These are phyloP conservation scores for Biscutella auriculata DNA, from an alignment of 441 rosid genomes.

Conservation along the genomic window DNA sequence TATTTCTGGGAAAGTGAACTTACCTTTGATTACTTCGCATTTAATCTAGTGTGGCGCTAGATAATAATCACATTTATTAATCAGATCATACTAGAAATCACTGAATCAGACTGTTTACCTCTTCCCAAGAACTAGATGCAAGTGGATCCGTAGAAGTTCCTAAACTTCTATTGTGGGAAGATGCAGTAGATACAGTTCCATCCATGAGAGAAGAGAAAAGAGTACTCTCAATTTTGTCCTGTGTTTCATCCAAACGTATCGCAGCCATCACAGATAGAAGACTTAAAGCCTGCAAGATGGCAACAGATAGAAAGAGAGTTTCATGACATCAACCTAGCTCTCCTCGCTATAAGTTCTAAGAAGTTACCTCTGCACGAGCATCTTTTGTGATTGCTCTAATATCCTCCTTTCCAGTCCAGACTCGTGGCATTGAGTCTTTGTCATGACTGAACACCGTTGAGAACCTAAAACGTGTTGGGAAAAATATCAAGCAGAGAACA, in stretches of 20 bases:
- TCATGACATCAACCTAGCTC: constrained; percentile 7
- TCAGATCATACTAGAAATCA: not conserved
- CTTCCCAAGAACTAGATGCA: constrained; percentile 67
- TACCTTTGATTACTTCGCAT: not conserved
- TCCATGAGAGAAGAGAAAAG: constrained; percentile 52
- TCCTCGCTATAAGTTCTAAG: not conserved
- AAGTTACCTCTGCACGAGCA: constrained; percentile 55
- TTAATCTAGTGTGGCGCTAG: not conserved
- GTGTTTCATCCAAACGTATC: constrained; percentile 57
- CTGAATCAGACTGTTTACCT: constrained; percentile 30
- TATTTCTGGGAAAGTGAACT: not conserved
- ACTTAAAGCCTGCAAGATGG: constrained; percentile 44
- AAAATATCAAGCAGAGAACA: constrained; percentile 3
- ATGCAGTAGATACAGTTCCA: constrained; percentile 30
- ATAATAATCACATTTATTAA: not conserved
- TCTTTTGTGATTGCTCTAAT: constrained; percentile 56
- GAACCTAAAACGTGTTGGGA: constrained; percentile 41
- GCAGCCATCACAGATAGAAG: constrained; percentile 65
- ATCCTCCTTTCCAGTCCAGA: constrained; percentile 87
- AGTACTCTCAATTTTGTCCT: constrained; percentile 46
- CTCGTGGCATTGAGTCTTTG: constrained; percentile 56
- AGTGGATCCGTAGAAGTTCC: constrained; percentile 46
- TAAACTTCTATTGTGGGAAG: constrained; percentile 35
- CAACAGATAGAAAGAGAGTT: constrained; percentile 3
- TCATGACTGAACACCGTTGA: constrained; percentile 61